Conservation (phyloP, 306 rosid genomes). For the Hippophae tibetana region DNA sequence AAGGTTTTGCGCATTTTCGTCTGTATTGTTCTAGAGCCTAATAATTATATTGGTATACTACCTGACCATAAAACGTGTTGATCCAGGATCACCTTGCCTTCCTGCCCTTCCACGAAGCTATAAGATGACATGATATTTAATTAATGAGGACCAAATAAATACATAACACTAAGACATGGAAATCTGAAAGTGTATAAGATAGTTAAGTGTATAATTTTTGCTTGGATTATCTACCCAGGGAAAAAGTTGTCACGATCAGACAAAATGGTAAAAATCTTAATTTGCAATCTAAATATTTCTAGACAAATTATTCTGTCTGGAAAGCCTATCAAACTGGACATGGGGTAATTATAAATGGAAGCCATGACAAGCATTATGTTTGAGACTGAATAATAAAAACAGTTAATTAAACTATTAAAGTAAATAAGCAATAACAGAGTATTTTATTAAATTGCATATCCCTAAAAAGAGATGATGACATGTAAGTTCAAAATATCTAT, state of each 20-base stretch:
- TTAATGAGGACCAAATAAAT: constrained; percentile 15
- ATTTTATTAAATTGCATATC: too few species aligned
- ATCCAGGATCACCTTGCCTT: constrained; percentile 98
- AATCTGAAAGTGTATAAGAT: not conserved
- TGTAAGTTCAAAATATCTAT: not conserved
- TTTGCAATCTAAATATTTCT: too few species aligned
- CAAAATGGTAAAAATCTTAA: too few species aligned
- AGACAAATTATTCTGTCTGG: too few species aligned
- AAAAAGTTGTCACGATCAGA: too few species aligned
- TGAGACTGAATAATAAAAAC: not conserved
- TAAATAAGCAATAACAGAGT: not conserved
- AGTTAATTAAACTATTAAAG: not conserved
- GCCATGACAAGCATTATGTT: not conserved
- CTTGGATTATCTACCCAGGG: too few species aligned
- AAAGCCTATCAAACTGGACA: too few species aligned
- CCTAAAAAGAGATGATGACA: not conserved
- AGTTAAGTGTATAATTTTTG: not conserved
- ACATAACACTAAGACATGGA: constrained; percentile 3
- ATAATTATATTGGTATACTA: constrained; percentile 20
- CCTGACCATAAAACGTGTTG: constrained; percentile 99
- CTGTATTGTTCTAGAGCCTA: not conserved
- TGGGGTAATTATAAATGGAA: too few species aligned
- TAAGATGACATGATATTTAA: constrained; percentile 20
- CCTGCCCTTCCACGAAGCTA: constrained; percentile 99
- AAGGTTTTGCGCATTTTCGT: not conserved